Evolutionary conservation across 768 basidiomycete genomes (phyloP), one percentile per base, ranked within the genome.

Genomic region (Chalciporus sphaerocephalus): DNA sequence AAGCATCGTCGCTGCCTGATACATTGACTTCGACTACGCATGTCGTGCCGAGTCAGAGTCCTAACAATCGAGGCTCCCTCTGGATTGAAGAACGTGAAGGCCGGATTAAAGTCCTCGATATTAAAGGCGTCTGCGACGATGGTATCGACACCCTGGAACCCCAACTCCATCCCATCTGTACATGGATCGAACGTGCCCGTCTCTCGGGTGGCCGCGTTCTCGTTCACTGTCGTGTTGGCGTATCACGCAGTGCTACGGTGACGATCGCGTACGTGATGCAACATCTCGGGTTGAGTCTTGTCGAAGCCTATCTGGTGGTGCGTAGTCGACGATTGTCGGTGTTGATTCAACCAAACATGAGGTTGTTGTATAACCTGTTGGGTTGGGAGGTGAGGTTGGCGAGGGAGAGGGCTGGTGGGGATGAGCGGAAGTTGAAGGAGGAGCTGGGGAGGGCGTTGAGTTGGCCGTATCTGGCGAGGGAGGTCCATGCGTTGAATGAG

Each of bases 151-250:
- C 89, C 22, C 78, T 98, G 22, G 85, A 91, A 57, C 91, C 89
- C 6, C 85, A 93, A 65, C 76, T 98, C 24, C 82, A 82, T 48
- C 84, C 86, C 2, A 88, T 95, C 33, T 92, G 92, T 59, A 85
- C 84, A 37, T 97, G 93, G 90, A 97, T 98, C 55, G 92, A 95
- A 57, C 75, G 79, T 40, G 95, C 92, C 34, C 72, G 91, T 32
- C 65, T 70, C 25, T 78, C 83, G 40, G 93, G 94, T 6, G 95
- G 95, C 2, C 87, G 88, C 60, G 85, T 95, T 25, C 74, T 98
- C 41, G 92, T 98, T 7, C 95, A 98, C 66, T 98, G 95, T 66
- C 79, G 93, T n/a, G 95, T 98, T n/a, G 95, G 95, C n/a, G 95
- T 98, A 34, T 90, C 87, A 35, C 72, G 95, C 49, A 91, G 87